A percentile compares a stretch with the other conserved stretches of the same genome.
phyloP scores from a whole-genome alignment of 768 basidiomycete genomes.

The Kwoniella botswanensis region DNA sequence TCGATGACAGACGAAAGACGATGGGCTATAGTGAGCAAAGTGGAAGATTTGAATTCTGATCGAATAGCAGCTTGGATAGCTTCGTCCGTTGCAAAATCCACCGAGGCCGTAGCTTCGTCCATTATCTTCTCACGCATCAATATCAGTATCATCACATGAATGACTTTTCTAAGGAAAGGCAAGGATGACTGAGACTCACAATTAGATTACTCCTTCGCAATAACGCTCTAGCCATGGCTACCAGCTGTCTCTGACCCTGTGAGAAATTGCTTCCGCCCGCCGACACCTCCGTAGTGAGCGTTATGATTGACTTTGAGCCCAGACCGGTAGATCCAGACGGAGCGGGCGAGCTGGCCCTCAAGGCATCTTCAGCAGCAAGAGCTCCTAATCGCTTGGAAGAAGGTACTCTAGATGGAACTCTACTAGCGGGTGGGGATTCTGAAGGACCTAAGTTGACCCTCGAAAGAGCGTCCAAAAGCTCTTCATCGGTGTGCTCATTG shows the following conservation, averaged over 20 bases:
- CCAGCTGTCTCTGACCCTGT: conserved; percentile 80
- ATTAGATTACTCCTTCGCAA: conserved; percentile 45
- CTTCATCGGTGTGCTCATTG: conserved; percentile 75
- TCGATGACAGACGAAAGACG: conserved; percentile 56
- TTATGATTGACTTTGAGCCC: conserved; percentile 59
- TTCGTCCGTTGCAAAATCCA: conserved; percentile 58
- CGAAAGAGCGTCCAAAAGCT: conserved; percentile 77
- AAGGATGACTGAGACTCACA: conserved; percentile 25
- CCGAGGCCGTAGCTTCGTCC: conserved; percentile 57
- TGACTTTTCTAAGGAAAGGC: too few species aligned
- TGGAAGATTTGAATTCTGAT: conserved; percentile 54
- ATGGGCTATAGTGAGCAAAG: conserved; percentile 57
- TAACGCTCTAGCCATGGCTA: conserved; percentile 52
- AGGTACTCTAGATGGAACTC: conserved; percentile 29
- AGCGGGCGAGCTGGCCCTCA: conserved; percentile 19
- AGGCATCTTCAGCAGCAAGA: conserved; percentile 28
- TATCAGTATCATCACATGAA: background rate
- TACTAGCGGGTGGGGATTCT: conserved; percentile 59
- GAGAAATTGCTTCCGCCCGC: conserved; percentile 89
- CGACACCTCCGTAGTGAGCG: conserved; percentile 78
- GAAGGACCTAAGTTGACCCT: conserved; percentile 75
- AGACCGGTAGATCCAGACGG: conserved; percentile 7
- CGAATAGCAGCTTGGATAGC: conserved; percentile 57
- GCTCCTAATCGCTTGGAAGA: conserved; percentile 35
- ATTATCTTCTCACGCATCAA: conserved; percentile 42